A percentile compares a stretch with the other conserved stretches of the same genome.
Evolutionary conservation across 2,329 filamentous ascomycete genomes (phyloP).

Genomic region (Talaromyces amestolkiae): DNA sequence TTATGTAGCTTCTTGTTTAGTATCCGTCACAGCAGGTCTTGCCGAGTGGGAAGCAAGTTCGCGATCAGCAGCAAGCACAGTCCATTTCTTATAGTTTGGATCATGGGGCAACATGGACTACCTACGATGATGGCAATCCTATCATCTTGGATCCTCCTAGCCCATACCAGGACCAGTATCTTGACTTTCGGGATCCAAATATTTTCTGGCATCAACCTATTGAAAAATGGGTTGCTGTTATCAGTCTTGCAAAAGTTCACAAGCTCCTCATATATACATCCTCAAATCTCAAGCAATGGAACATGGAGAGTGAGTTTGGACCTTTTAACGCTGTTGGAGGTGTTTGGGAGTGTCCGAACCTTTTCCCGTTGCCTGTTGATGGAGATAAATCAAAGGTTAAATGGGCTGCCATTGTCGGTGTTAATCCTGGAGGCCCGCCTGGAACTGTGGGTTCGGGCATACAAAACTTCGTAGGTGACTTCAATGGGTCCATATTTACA

Average conservation of each 20-base stretch:
- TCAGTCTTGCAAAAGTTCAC: conserved; percentile 21
- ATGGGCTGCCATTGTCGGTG: conserved; percentile 28
- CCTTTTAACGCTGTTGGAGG: conserved; percentile 16
- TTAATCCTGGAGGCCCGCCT: conserved; percentile 33
- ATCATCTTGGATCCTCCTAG: conserved; percentile 52
- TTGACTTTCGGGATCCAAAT: conserved; percentile 60
- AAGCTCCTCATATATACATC: conserved; percentile 21
- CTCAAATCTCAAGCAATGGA: neutral
- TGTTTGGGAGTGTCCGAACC: conserved; percentile 30
- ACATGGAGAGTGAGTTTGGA: conserved; percentile 25
- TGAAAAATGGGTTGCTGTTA: conserved; percentile 24
- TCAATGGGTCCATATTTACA: conserved; percentile 28
- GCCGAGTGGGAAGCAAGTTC: conserved; percentile 26
- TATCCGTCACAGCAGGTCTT: conserved; percentile 24
- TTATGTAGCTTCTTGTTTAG: conserved; percentile 11
- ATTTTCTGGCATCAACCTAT: conserved; percentile 40
- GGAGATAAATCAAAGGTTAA: conserved; percentile 23
- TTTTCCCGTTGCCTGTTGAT: conserved; percentile 23
- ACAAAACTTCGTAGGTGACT: conserved; percentile 32
- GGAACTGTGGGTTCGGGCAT: conserved; percentile 30
- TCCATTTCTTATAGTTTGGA: conserved; percentile 38
- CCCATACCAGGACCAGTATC: conserved; percentile 40
- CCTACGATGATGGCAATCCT: conserved; percentile 58
- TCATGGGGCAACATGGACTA: conserved; percentile 59
- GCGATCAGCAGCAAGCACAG: conserved; percentile 48